Conservation (phyloP, 2,329 filamentous ascomycete genomes). For the Colletotrichum sp. region DNA sequence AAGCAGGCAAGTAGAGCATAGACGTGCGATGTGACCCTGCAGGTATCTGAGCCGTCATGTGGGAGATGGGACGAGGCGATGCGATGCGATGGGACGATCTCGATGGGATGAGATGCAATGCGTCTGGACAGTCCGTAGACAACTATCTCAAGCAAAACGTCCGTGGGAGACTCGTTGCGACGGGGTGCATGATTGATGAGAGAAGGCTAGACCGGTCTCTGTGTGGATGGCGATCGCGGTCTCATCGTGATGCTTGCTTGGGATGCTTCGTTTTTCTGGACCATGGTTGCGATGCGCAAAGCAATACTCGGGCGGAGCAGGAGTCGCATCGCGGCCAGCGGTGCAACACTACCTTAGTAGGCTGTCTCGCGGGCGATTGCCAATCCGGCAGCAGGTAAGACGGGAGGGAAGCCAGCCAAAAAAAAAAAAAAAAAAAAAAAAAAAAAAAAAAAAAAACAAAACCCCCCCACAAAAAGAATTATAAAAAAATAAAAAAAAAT, state of each 20-base stretch:
- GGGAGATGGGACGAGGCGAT: not conserved
- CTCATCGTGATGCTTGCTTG: not conserved
- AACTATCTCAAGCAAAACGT: not conserved
- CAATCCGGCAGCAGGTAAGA: not conserved
- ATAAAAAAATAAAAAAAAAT: no score
- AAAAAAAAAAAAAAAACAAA: no score
- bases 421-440: no score
- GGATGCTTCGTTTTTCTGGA: conserved; percentile 3
- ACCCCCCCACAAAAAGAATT: no score
- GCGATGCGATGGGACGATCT: not conserved
- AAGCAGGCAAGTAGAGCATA: no score
- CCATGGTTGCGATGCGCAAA: not conserved
- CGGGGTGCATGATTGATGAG: not conserved
- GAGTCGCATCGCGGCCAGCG: not conserved
- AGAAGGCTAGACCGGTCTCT: not conserved
- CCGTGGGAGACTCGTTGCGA: not conserved
- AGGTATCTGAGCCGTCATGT: not conserved
- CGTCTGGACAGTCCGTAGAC: not conserved
- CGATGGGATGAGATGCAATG: not conserved
- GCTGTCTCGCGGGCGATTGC: not conserved
- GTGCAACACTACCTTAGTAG: not conserved
- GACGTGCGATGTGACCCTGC: not conserved
- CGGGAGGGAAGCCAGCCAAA: not conserved
- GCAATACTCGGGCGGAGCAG: not conserved
- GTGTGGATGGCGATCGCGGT: not conserved